phyloP scores from a whole-genome alignment of 2,329 filamentous ascomycete species.

The Coleophoma eucalyptorum region DNA sequence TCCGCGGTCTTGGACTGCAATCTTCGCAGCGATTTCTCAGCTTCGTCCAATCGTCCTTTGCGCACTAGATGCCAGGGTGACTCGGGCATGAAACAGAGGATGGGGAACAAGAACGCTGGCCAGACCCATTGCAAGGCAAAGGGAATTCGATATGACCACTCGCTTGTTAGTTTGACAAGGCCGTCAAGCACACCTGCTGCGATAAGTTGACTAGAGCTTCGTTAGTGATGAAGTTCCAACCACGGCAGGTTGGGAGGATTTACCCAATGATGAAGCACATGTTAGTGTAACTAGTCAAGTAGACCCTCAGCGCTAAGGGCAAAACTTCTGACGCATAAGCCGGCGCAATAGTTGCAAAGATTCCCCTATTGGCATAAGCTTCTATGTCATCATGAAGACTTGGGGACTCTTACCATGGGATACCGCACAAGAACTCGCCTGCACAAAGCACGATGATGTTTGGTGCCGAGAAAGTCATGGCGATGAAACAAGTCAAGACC shows the following conservation, averaged over 20 bases:
- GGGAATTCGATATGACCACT: slow-evolving; percentile 43
- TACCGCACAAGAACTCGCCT: slow-evolving; percentile 31
- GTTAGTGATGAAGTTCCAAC: background rate
- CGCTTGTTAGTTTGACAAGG: slow-evolving; percentile 34
- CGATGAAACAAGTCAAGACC: slow-evolving; percentile 39
- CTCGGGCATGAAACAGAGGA: slow-evolving; percentile 38
- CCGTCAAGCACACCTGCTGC: slow-evolving; percentile 39
- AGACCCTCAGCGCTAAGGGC: slow-evolving; percentile 35
- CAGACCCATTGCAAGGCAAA: slow-evolving; percentile 44
- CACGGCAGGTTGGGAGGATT: background rate
- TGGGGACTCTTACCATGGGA: slow-evolving; percentile 39
- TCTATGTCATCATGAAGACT: slow-evolving; percentile 44
- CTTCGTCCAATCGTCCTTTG: slow-evolving; percentile 35
- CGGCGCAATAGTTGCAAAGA: slow-evolving; percentile 36
- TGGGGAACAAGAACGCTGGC: slow-evolving; percentile 38
- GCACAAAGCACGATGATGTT: slow-evolving; percentile 39
- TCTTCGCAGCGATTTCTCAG: slow-evolving; percentile 35
- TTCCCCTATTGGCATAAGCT: slow-evolving; percentile 36
- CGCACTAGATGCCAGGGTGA: slow-evolving; percentile 44
- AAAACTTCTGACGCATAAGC: slow-evolving; percentile 40
- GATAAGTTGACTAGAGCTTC: slow-evolving; percentile 30
- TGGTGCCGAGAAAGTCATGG: slow-evolving; percentile 44
- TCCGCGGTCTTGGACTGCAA: slow-evolving; percentile 13
- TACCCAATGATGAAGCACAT: slow-evolving; percentile 42
- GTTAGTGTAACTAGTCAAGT: slow-evolving; percentile 38